Conservation (phyloP, 345 rosid species). For the Pistacia integerrima region DNA sequence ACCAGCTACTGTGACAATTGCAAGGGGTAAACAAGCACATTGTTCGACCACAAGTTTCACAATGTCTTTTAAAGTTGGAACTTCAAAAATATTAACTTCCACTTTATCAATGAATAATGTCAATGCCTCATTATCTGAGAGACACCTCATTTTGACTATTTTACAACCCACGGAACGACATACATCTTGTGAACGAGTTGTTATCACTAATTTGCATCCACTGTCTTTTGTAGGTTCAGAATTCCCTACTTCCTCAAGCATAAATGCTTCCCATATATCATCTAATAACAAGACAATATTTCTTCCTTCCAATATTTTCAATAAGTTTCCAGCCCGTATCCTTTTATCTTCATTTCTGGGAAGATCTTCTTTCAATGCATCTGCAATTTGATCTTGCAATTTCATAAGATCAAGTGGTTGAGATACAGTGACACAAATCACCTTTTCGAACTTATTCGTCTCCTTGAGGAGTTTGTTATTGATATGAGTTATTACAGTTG, state of each 20-base stretch:
- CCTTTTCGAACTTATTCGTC: background rate
- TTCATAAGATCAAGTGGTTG: background rate
- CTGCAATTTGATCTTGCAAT: slow-evolving; percentile 20
- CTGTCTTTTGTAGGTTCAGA: slow-evolving; percentile 1
- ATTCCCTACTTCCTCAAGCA: background rate
- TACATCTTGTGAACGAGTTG: slow-evolving; percentile 21
- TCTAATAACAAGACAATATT: background rate
- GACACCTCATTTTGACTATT: background rate
- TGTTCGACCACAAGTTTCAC: slow-evolving; percentile 4
- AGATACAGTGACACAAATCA: background rate
- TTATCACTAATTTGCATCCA: slow-evolving; percentile 28
- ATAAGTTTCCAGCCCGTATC: background rate
- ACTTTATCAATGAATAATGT: slow-evolving; percentile 5
- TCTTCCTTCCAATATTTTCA: background rate
- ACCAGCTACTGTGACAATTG: slow-evolving; percentile 13
- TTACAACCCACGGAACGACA: slow-evolving; percentile 15
- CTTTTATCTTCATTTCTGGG: background rate
- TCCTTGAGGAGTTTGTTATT: background rate
- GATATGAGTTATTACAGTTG: background rate
- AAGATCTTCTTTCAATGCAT: no score
- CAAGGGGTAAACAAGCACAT: slow-evolving; percentile 30
- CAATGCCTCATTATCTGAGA: slow-evolving; percentile 26
- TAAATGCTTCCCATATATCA: background rate
- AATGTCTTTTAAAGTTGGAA: background rate
- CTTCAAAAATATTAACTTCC: background rate